Base-by-base conservation (phyloP, 2,329 filamentous ascomycete genomes). In the Fusarium euwallaceae region DNA sequence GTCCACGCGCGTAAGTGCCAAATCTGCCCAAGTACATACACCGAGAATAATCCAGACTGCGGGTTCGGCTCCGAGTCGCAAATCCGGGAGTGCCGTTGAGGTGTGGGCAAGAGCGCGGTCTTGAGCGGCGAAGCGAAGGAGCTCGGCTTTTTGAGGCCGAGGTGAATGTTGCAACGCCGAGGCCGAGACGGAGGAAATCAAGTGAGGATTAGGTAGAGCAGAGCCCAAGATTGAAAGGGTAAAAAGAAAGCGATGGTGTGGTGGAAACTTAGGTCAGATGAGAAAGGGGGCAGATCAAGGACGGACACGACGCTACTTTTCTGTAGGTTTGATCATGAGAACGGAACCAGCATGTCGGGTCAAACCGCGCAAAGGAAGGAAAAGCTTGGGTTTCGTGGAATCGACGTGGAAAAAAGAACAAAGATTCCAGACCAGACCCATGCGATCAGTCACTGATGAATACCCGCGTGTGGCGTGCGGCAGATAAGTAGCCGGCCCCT, bases 401-500 rank as follows among this genome's bases (percentile, higher is more conserved):
- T 37, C 9, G 29, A 41, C 14, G 1, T 55, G 34, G 29, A 43
- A 58, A 53, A 55, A 34, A 41, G 27, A 22, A 41, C 29, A 45
- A 61, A 22, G 12, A 53, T 61, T 61, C 27, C 22, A 62, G 20
- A 20, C 29, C 45, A 51, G 45, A 51, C 27, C 48, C 43, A 34
- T 45, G 59, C 14, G 29, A n/a, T 45, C 17, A 34, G 39, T 45
- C 12, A 34, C 12, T 43, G 20, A 48, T 41, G 4, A 51, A 16
- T 64, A 64, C 48, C 61, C 48, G 61, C 27, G 48, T 64, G 61
- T 64, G 61, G 48, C 61, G 45, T 65, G 62, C 62, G 63, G 63
- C 55, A 65, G 39, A 60, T 60, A 43, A 48, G 53, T 60, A 48
- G 55, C 63, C 55, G 51, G 53, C 17, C 36, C 29, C 63, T 60